Conservation (phyloP, 2,329 filamentous ascomycete genomes). For the Tolypocladium ophioglossoides region DNA sequence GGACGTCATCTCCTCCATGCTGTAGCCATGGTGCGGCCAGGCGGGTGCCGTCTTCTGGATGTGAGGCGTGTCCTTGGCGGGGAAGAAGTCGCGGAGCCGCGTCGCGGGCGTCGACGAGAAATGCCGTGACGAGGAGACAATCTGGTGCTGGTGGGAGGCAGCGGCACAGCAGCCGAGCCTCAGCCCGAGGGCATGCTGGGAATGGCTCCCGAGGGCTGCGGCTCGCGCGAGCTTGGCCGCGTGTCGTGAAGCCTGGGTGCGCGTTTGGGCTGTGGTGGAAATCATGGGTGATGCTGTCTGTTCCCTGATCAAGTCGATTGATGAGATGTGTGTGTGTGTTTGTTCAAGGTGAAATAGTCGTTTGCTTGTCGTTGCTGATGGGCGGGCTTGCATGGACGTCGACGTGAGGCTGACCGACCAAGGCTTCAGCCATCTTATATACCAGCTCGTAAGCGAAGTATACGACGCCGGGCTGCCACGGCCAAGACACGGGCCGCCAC, state of each 20-base stretch:
- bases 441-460: background rate
- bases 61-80: slow-evolving; percentile 45
- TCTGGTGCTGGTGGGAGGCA: slow-evolving; percentile 3
- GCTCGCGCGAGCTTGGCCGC: slow-evolving; percentile 11
- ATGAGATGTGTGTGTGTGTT: background rate
- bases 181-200: slow-evolving; percentile 3
- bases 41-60: slow-evolving; percentile 54
- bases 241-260: slow-evolving; percentile 12
- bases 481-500: background rate
- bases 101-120: slow-evolving; percentile 40
- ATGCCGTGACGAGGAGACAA: slow-evolving; percentile 12
- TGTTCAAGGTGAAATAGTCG: background rate
- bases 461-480: background rate
- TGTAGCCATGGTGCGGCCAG: slow-evolving; percentile 66
- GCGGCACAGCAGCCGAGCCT: slow-evolving; percentile 7
- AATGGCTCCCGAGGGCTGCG: slow-evolving; percentile 1
- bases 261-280: slow-evolving; percentile 13
- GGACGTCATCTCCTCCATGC: slow-evolving; percentile 64
- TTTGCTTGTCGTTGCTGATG: background rate
- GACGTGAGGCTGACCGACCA: background rate
- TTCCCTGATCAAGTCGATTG: background rate
- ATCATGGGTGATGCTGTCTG: slow-evolving; percentile 11
- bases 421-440: background rate
- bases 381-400: background rate
- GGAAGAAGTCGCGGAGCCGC: slow-evolving; percentile 51